Evolutionary conservation across 1,284 basidiomycete species (phyloP), one percentile per base, ranked within the genome.

Genomic region (Schizopora paradoxa): DNA sequence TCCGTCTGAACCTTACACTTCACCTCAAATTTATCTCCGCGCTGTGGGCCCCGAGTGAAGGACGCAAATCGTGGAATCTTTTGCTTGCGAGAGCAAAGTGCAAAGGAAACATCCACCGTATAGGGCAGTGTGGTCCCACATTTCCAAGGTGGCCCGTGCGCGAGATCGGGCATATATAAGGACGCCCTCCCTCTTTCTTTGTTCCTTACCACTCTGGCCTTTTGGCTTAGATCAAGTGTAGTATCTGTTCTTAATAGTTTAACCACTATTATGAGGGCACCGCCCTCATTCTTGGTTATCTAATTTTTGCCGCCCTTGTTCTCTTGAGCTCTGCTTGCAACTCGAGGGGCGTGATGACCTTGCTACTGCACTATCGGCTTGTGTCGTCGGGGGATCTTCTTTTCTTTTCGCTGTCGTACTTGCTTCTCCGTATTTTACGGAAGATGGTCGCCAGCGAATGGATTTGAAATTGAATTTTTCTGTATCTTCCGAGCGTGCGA

Each of bases 151-250:
- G n/a, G n/a, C n/a, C n/a, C n/a, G n/a, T n/a, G n/a, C n/a, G n/a
- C n/a, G n/a, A n/a, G n/a, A n/a, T n/a, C n/a, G n/a, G n/a, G n/a
- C n/a, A n/a, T n/a, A n/a, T n/a, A n/a, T n/a, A n/a, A n/a, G n/a
- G n/a, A n/a, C n/a, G n/a, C n/a, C n/a, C n/a, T n/a, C n/a, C n/a
- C n/a, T n/a, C n/a, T n/a, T n/a, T n/a, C n/a, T n/a, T n/a, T n/a
- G n/a, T n/a, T 69, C 73, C 55, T 77, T 70, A 84, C 81, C 82
- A 84, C 84, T 89, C 81, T 89, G 87, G 82, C 86, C 87, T 84
- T 86, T 87, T 86, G 86, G 86, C 83, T 88, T 91, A 86, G 86
- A 88, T 86, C 86, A 90, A 90, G 86, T 90, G 86, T 90, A 89
- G 87, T 88, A 88, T 86, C 82, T 86, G 82, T 86, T 85, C 82